Evolutionary conservation across 768 basidiomycete genomes (phyloP).

Genomic region (Pisolithus marmoratus): DNA sequence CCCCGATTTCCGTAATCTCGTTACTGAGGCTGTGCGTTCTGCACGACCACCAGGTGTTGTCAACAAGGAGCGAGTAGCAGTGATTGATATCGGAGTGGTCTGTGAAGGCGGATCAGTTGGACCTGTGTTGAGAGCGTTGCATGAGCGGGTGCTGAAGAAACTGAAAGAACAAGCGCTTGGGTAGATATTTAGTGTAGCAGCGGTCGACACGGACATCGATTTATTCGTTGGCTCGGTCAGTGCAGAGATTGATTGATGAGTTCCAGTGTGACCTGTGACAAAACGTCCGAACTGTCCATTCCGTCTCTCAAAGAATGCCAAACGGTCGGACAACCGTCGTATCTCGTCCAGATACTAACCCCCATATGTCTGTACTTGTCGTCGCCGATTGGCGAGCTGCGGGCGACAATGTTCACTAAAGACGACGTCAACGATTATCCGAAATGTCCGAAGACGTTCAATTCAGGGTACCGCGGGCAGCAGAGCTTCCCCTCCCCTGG

Average conservation of each 20-base stretch:
- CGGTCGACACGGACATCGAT: background rate
- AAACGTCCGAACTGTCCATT: too few relatives aligned
- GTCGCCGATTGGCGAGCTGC: too few relatives aligned
- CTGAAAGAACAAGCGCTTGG: conserved; percentile 15
- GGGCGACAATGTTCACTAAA: too few relatives aligned
- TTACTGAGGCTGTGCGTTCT: conserved; percentile 43
- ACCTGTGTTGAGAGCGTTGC: conserved; percentile 44
- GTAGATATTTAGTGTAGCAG: background rate
- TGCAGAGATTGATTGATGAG: background rate
- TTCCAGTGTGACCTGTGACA: too few relatives aligned
- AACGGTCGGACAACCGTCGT: too few relatives aligned
- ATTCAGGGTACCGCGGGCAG: too few relatives aligned
- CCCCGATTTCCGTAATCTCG: conserved; percentile 49
- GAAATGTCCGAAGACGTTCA: too few relatives aligned
- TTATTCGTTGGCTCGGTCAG: background rate
- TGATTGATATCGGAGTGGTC: conserved; percentile 57
- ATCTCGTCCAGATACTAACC: too few relatives aligned
- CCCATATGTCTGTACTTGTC: too few relatives aligned
- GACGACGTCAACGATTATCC: too few relatives aligned
- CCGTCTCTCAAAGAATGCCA: too few relatives aligned
- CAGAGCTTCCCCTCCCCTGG: too few relatives aligned
- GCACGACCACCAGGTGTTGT: conserved; percentile 9
- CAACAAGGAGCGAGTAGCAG: conserved; percentile 41
- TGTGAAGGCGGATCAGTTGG: conserved; percentile 48
- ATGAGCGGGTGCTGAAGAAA: conserved; percentile 38